Evolutionary conservation across 1,284 basidiomycete species (phyloP).

Genomic region (Apiotrichum porosum): DNA sequence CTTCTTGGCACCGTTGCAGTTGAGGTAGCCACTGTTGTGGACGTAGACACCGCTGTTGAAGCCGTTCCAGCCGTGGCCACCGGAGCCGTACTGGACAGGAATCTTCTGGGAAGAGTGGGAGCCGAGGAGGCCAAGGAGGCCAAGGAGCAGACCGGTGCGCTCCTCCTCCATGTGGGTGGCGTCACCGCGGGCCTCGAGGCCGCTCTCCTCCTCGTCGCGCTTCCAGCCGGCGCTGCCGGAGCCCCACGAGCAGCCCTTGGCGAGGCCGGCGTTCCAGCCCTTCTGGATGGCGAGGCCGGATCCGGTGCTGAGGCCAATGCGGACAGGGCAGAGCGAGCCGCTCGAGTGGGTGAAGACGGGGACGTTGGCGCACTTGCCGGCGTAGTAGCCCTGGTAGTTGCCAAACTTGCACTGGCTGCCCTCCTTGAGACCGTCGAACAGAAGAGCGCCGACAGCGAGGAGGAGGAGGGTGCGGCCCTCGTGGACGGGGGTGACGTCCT

Average conservation of each 20-base stretch:
- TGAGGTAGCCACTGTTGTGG: neutral
- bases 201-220: neutral
- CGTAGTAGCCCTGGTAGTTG: neutral
- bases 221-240: neutral
- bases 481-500: neutral
- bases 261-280: neutral
- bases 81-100: neutral
- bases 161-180: neutral
- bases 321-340: neutral
- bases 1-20: neutral
- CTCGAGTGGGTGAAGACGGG: neutral
- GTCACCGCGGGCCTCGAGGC: neutral
- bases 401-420: neutral
- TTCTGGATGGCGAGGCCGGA: neutral
- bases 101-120: neutral
- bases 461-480: neutral
- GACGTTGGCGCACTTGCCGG: neutral
- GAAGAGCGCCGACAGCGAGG: neutral
- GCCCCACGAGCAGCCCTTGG: neutral
- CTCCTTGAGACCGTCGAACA: neutral
- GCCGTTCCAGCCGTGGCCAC: neutral
- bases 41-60: neutral
- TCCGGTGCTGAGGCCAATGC: neutral
- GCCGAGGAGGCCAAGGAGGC: neutral
- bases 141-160: neutral